Evolutionary conservation across 805 yeast genomes (phyloP).

Genomic region (Nakazawaea ernobii): DNA sequence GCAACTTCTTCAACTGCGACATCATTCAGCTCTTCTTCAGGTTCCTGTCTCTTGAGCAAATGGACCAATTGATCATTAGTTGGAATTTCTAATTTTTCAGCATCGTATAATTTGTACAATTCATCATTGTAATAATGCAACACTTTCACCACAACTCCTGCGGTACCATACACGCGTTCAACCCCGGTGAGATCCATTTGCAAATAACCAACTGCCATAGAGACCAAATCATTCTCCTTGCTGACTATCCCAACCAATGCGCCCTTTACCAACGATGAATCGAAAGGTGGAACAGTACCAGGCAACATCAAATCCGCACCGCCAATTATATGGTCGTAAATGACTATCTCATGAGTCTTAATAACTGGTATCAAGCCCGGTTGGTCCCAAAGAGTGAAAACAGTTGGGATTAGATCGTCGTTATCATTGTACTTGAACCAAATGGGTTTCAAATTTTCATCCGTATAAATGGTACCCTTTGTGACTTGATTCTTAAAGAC

Average conservation of each 20-base stretch:
- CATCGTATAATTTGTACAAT: constrained; percentile 46
- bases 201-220: constrained; percentile 69
- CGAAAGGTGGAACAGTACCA: constrained; percentile 62
- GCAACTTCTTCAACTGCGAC: constrained; percentile 8
- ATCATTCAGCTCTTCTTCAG: constrained; percentile 11
- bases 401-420: constrained; percentile 56
- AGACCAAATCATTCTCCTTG: constrained; percentile 51
- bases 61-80: constrained; percentile 17
- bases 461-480: constrained; percentile 59
- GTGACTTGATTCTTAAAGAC: constrained; percentile 50
- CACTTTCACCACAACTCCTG: constrained; percentile 75
- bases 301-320: constrained; percentile 85
- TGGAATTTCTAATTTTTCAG: constrained; percentile 39
- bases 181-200: constrained; percentile 38
- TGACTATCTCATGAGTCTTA: constrained; percentile 67
- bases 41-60: constrained; percentile 2
- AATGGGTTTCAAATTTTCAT: constrained; percentile 58
- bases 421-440: constrained; percentile 61
- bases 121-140: constrained; percentile 67
- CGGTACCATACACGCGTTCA: constrained; percentile 48
- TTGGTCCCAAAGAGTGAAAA: constrained; percentile 65
- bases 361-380: constrained; percentile 65
- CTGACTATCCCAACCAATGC: constrained; percentile 68
- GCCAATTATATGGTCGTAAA: constrained; percentile 51
- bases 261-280: constrained; percentile 41